Evolutionary conservation across 108 stramenopile species (phyloP).

Genomic region (Nitzschia sp.): DNA sequence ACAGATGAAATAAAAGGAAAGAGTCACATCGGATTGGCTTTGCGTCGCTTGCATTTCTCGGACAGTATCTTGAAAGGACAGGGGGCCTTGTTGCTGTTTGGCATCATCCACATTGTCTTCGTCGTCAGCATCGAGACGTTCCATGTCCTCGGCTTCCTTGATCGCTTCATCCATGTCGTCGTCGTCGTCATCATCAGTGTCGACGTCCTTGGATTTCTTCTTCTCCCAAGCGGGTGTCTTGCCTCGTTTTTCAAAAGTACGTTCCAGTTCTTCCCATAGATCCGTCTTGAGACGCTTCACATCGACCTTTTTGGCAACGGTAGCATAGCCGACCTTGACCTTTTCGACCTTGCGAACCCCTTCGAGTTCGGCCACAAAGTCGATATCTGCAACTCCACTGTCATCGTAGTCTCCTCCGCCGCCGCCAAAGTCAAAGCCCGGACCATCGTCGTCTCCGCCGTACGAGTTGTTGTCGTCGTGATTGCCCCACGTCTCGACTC

Average conservation of each 20-base stretch:
- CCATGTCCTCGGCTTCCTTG: background rate
- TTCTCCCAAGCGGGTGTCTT: background rate
- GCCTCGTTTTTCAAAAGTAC: conserved; percentile 10
- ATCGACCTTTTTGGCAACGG: conserved; percentile 89
- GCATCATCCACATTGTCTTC: background rate
- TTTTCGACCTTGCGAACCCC: conserved; percentile 83
- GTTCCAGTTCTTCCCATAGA: conserved; percentile 84
- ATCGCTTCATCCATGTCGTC: background rate
- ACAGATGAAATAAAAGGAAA: conserved; percentile 98
- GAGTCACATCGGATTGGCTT: conserved; percentile 85
- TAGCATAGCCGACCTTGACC: conserved; percentile 82
- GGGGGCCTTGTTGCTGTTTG: background rate
- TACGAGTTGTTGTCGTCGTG: conserved; percentile 42
- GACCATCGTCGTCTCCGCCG: conserved; percentile 44
- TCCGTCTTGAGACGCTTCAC: conserved; percentile 86
- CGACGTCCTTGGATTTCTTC: background rate
- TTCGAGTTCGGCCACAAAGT: conserved; percentile 62
- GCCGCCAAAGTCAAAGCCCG: conserved; percentile 51
- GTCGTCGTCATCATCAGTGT: conserved; percentile 23
- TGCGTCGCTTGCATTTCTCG: conserved; percentile 68
- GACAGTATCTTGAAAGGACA: conserved; percentile 80
- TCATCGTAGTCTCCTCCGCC: conserved; percentile 41
- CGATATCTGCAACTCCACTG: conserved; percentile 37
- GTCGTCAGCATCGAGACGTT: background rate
- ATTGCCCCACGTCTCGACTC: conserved; percentile 38